Evolutionary conservation across 106 monocot species (phyloP).

Genomic region (Dactylorhiza incarnata): DNA sequence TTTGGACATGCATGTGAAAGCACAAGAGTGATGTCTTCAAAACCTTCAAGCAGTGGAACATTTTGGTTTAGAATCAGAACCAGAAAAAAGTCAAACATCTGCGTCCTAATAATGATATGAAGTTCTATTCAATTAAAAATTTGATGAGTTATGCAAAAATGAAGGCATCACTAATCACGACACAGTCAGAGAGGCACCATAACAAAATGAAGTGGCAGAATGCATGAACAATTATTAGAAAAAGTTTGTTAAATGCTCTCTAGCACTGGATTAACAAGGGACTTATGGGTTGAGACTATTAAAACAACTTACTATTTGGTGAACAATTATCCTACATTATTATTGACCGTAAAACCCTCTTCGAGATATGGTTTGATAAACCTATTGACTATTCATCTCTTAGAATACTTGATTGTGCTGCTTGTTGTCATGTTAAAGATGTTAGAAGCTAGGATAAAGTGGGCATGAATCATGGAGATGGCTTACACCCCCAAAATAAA

Average conservation of each 20-base stretch:
- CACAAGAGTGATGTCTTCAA: conserved; percentile 7
- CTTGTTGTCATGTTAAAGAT: too few species aligned
- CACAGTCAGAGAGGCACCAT: background rate
- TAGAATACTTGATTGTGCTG: too few species aligned
- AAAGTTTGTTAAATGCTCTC: background rate
- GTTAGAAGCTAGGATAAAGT: too few species aligned
- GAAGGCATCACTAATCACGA: background rate
- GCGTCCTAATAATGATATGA: background rate
- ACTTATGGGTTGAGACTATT: background rate
- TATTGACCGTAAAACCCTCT: too few species aligned
- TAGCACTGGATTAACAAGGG: conserved; percentile 3
- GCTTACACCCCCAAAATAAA: too few species aligned
- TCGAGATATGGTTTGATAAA: too few species aligned
- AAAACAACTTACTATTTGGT: background rate
- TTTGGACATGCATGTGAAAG: background rate
- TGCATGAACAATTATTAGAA: background rate
- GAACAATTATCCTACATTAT: too few species aligned
- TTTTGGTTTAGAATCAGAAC: background rate
- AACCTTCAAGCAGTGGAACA: conserved; percentile 6
- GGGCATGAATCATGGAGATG: too few species aligned
- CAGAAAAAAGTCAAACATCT: background rate
- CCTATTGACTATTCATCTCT: too few species aligned
- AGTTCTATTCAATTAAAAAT: background rate
- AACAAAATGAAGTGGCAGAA: background rate
- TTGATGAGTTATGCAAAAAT: background rate